Evolutionary conservation across 2,329 filamentous ascomycete genomes (phyloP).

Genomic region (Fusarium sp.): DNA sequence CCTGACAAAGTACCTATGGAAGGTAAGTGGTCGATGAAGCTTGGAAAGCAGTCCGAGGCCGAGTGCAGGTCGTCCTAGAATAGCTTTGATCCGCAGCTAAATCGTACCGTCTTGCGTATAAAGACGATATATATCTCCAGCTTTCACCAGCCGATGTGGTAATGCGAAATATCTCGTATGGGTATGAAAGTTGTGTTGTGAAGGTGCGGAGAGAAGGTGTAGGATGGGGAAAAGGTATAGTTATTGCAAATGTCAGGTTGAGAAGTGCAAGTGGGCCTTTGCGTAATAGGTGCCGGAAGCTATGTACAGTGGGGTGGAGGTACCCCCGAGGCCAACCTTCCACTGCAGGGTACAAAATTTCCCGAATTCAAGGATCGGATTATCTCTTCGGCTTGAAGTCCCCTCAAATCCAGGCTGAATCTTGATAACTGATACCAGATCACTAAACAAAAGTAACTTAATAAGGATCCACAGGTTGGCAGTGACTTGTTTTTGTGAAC

Average conservation of each 20-base stretch:
- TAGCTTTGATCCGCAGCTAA: constrained; percentile 46
- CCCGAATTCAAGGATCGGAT: constrained; percentile 36
- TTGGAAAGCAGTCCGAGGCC: constrained; percentile 46
- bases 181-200: constrained; percentile 39
- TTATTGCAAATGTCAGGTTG: constrained; percentile 51
- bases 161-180: constrained; percentile 26
- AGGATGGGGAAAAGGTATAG: constrained; percentile 45
- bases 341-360: constrained; percentile 34
- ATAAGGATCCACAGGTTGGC: not conserved
- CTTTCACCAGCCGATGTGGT: constrained; percentile 14
- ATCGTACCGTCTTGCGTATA: constrained; percentile 20
- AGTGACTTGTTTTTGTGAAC: not conserved
- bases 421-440: not conserved
- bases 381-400: constrained; percentile 38
- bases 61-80: constrained; percentile 55
- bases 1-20: constrained; percentile 15
- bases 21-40: constrained; percentile 35
- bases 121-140: constrained; percentile 3
- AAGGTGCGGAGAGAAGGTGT: constrained; percentile 44
- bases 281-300: constrained; percentile 49
- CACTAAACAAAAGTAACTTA: not conserved
- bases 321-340: constrained; percentile 37
- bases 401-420: not conserved
- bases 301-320: constrained; percentile 36
- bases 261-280: constrained; percentile 51